phyloP scores from a whole-genome alignment of 805 yeast species.

The Candida bentonensis region DNA sequence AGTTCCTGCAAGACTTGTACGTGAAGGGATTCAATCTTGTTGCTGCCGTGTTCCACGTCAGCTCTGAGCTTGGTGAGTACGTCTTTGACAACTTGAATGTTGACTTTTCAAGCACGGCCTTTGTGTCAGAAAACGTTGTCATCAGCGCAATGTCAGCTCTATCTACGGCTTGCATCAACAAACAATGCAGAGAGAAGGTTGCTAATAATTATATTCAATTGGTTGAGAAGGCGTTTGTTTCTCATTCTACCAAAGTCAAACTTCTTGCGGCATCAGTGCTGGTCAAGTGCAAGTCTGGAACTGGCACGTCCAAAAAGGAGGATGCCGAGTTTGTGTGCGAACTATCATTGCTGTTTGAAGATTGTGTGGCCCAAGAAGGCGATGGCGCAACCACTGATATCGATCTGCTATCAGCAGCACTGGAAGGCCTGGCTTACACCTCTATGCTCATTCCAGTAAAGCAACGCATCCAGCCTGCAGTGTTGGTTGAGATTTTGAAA shows the following conservation, averaged over 20 bases:
- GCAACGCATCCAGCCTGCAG: conserved; percentile 9
- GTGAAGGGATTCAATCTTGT: conserved; percentile 16
- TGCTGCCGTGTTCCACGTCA: conserved; percentile 15
- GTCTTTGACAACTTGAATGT: conserved; percentile 14
- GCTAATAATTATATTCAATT: conserved; percentile 12
- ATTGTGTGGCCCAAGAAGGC: conserved; percentile 8
- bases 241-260: conserved; percentile 11
- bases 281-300: conserved; percentile 19
- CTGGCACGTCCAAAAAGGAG: conserved; percentile 10
- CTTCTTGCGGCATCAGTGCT: conserved; percentile 22
- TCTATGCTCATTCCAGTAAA: conserved; percentile 19
- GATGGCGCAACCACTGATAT: conserved; percentile 5
- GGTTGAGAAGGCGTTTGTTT: conserved; percentile 13
- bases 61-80: conserved; percentile 13
- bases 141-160: conserved; percentile 19
- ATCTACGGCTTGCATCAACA: conserved; percentile 21
- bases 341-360: conserved; percentile 18
- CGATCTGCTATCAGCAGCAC: conserved; percentile 10
- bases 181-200: conserved; percentile 17
- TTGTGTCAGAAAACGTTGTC: conserved; percentile 11
- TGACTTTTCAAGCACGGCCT: background rate
- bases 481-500: conserved; percentile 9
- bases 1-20: conserved; percentile 6
- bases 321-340: conserved; percentile 13
- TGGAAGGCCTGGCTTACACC: conserved; percentile 26